Evolutionary conservation across 495 filamentous ascomycete species (phyloP), one percentile per base, ranked within the genome.

Genomic region (Penicillium silybi): DNA sequence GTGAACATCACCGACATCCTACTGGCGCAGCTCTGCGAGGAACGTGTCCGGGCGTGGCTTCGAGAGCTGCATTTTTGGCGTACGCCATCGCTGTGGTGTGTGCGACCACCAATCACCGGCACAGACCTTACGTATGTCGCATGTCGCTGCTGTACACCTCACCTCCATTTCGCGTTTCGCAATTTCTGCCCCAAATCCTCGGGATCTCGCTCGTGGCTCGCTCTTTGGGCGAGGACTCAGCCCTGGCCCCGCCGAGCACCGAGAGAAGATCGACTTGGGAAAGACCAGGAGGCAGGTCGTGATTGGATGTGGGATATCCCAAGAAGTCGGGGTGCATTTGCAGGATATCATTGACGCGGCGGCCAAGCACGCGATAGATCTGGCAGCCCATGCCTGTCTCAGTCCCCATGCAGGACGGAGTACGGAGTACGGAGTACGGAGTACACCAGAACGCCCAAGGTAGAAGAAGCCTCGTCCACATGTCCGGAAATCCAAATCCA

Each of bases 331-430:
- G 53, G 47, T 57, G 47, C 50, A 53, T 51, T 44, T 53, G 44
- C 46, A 58, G 22, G 23, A 11, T 23, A 48, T 48, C 53, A 42
- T 58, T 62, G 59, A 54, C 52, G 60, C 60, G 54, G 55, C 58
- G 40, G 47, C 55, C 41, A 48, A 61, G 46, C 53, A 56, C 48
- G 53, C 53, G 43, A 56, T 52, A 57, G 50, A 60, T 61, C 57
- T 47, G n/a, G 56, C 45, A 57, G 45, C 39, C n/a, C 41, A 41
- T 15, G 38, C 8, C 18, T 9, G n/a, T 9, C 38, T 18, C n/a
- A 19, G 18, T 17, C 18, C 38, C 17, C 4, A n/a, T n/a, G n/a
- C n/a, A 39, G 49, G 47, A 46, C 48, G 3, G 8, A 11, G 32
- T 39, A 39, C 35, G 4, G 11, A 39, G 49, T 50, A 46, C 48